Evolutionary conservation across 1,284 basidiomycete species (phyloP), one percentile per base, ranked within the genome.

Genomic region (Ceratobasidium sp.): DNA sequence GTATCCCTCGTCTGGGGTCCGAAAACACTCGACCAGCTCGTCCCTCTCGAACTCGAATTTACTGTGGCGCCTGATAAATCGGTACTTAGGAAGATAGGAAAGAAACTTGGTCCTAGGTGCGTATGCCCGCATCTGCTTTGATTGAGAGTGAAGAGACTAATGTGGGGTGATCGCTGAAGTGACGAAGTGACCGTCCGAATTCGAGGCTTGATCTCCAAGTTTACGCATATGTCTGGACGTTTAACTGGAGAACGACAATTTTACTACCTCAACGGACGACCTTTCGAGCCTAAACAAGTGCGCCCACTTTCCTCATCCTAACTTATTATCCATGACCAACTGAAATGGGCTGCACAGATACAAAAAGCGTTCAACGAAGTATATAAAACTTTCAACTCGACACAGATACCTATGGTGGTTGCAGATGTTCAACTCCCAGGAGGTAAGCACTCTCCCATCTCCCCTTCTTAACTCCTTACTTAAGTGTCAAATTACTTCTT

Each of bases 201-300:
- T 0, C 85, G 84, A 38, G 95, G 95, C 0, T 82, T 95, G 1
- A 87, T 95, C 41, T 96, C 94, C 5, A 92, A 90, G 77, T 95
- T 95, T 71, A 78, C 85, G 0, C 81, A 88, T 0, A 89, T 89
- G 0, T 87, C 87, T 70, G 97, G 96, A 1, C 83, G 95, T 41
- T 86, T 88, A 1, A 88, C 89, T 13, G 87, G 90, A 0, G 98
- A 98, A 79, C 84, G 96, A 1, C 97, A 98, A 78, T 98, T 93
- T 81, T 95, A 95, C 82, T 99, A 92, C 79, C 86, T 99, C 78
- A 99, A 99, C 78, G 94, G 95, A 0, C 84, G 98, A 38, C 97
- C 98, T 0, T 98, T 94, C 79, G 89, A 88, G 73, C 85, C 92
- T 1, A 82, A 85, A 4, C 95, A 94, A 84, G 93, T 92, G 75